Conservation (phyloP, 2,329 filamentous ascomycete genomes). For the Diaporthe ilicicola region DNA sequence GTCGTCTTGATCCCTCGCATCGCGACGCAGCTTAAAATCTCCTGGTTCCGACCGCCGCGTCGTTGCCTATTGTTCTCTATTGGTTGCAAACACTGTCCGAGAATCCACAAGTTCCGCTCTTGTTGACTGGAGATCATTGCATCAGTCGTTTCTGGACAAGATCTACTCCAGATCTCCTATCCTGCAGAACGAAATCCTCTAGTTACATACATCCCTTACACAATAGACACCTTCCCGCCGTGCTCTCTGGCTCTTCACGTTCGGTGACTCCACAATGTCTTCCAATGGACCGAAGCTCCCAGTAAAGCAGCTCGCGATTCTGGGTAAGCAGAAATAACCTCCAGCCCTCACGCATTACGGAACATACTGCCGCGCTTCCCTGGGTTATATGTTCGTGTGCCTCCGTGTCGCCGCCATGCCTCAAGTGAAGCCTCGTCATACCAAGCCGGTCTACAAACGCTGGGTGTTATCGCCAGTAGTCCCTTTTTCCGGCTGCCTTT, state of each 20-base stretch:
- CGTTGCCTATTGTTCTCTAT: background rate
- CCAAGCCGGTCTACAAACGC: background rate
- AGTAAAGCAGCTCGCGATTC: constrained; percentile 77
- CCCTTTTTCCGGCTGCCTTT: constrained; percentile 12
- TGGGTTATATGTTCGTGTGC: background rate
- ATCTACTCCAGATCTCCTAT: constrained; percentile 11
- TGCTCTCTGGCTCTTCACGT: background rate
- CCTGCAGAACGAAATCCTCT: constrained; percentile 25
- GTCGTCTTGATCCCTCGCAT: background rate
- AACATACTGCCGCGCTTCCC: constrained; percentile 1
- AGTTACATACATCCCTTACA: constrained; percentile 25
- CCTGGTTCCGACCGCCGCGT: constrained; percentile 3
- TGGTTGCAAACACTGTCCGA: background rate
- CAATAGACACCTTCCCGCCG: constrained; percentile 27
- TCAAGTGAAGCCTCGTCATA: constrained; percentile 26
- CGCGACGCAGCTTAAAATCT: background rate
- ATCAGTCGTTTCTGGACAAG: background rate
- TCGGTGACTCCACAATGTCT: constrained; percentile 32
- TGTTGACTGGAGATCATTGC: constrained; percentile 14
- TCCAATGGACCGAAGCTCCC: constrained; percentile 69
- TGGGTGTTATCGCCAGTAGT: constrained; percentile 9
- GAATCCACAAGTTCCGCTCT: background rate
- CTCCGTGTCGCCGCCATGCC: constrained; percentile 26
- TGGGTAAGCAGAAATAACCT: constrained; percentile 64
- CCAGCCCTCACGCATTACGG: constrained; percentile 16